Evolutionary conservation across 441 rosid genomes (phyloP).

Genomic region (Arabidopsis lyrata): DNA sequence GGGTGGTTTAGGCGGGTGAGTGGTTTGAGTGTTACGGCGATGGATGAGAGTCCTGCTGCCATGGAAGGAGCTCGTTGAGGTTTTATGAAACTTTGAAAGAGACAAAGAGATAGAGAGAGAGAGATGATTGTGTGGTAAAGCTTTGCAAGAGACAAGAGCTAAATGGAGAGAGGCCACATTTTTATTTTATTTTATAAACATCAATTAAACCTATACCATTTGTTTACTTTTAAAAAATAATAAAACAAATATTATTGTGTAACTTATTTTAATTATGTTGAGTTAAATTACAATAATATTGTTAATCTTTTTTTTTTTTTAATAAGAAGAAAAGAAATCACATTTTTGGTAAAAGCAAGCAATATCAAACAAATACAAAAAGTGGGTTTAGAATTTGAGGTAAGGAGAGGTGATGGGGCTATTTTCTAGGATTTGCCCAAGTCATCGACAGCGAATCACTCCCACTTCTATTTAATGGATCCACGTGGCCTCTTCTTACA

Average conservation of each 20-base stretch:
- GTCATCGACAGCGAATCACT: constrained; percentile 21
- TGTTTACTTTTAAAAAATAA: too few relatives aligned
- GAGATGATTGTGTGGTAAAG: constrained; percentile 31
- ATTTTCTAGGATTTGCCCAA: constrained; percentile 2
- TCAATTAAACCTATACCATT: neutral
- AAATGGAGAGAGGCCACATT: constrained; percentile 13
- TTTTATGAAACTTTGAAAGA: constrained; percentile 5
- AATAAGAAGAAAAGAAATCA: neutral
- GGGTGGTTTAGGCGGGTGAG: constrained; percentile 36
- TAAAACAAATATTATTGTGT: too few relatives aligned
- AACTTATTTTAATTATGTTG: neutral
- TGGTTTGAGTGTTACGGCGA: constrained; percentile 47
- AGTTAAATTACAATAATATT: neutral
- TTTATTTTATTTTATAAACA: neutral
- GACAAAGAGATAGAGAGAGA: constrained; percentile 23
- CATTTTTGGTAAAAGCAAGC: neutral
- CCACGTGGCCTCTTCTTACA: constrained; percentile 27
- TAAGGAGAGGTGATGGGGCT: constrained; percentile 7
- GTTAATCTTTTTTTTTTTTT: neutral
- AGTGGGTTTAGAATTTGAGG: constrained; percentile 15
- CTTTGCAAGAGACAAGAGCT: neutral
- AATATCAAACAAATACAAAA: neutral
- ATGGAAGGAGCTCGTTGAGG: constrained; percentile 43
- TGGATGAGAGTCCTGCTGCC: constrained; percentile 65
- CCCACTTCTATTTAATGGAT: constrained; percentile 6